phyloP scores from a whole-genome alignment of 352 stramenopile species.

The Globisporangium abappressorium region DNA sequence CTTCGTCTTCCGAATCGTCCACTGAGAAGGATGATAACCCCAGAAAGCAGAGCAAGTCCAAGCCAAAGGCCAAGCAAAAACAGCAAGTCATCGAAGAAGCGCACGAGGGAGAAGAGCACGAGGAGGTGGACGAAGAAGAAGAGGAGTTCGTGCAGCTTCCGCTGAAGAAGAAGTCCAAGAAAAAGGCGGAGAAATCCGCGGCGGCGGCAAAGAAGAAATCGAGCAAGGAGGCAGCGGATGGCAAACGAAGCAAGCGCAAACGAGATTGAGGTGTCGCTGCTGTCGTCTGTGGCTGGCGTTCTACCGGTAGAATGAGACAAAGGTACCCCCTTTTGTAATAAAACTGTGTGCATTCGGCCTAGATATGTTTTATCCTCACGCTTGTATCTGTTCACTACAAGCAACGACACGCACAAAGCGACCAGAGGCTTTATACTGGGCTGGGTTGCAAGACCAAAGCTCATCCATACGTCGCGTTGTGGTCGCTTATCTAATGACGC shows the following conservation, averaged over 20 bases:
- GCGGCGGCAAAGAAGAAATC: slow-evolving; percentile 6
- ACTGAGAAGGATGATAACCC: slow-evolving; percentile 18
- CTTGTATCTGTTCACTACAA: neutral
- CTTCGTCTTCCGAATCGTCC: slow-evolving; percentile 14
- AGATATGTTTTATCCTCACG: neutral
- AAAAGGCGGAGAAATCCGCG: slow-evolving; percentile 19
- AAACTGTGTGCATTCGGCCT: slow-evolving; percentile 9
- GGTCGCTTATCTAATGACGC: slow-evolving; percentile 66
- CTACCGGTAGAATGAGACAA: neutral
- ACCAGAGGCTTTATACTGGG: neutral
- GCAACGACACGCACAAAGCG: neutral
- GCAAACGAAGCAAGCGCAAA: slow-evolving; percentile 36
- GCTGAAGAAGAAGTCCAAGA: slow-evolving; percentile 50
- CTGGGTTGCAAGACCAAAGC: neutral
- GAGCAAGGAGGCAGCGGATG: neutral
- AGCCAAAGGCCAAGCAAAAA: slow-evolving; percentile 5
- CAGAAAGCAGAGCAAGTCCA: slow-evolving; percentile 23
- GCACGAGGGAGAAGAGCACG: slow-evolving; percentile 2
- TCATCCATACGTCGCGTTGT: neutral
- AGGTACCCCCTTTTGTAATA: slow-evolving; percentile 10
- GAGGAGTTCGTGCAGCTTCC: slow-evolving; percentile 34
- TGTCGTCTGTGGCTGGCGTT: neutral
- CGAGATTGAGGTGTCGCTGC: slow-evolving; percentile 15
- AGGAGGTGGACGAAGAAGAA: slow-evolving; percentile 18
- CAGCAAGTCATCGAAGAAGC: slow-evolving; percentile 1